phyloP scores from a whole-genome alignment of 2,329 filamentous ascomycete genomes.

The Fusarium verticillioides region DNA sequence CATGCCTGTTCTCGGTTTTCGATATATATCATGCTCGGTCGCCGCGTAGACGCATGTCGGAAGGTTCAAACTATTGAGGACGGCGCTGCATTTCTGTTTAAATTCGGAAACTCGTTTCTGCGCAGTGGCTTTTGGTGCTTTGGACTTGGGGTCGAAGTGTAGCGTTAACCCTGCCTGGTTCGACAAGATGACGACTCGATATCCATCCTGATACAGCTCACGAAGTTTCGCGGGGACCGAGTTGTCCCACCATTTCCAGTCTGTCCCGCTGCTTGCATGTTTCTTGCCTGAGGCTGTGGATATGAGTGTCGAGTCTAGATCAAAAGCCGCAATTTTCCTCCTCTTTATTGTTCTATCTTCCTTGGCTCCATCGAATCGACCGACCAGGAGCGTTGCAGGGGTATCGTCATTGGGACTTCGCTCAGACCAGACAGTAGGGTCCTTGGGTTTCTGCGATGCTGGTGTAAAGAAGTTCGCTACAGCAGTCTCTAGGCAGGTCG shows the following conservation, averaged over 20 bases:
- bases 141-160: constrained; percentile 75
- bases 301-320: constrained; percentile 89
- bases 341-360: constrained; percentile 50
- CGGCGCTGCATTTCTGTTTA: constrained; percentile 79
- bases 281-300: constrained; percentile 82
- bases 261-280: constrained; percentile 74
- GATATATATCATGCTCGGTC: constrained; percentile 81
- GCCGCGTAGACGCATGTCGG: constrained; percentile 88
- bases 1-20: constrained; percentile 91
- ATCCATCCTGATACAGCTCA: constrained; percentile 76
- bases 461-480: constrained; percentile 91
- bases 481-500: constrained; percentile 64
- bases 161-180: constrained; percentile 89
- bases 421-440: constrained; percentile 78
- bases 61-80: constrained; percentile 78
- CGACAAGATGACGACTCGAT: constrained; percentile 81
- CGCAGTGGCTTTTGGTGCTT: constrained; percentile 65
- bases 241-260: constrained; percentile 95
- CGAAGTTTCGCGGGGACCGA: constrained; percentile 75
- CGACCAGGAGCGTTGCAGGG: constrained; percentile 75
- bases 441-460: constrained; percentile 82
- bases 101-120: constrained; percentile 80
- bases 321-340: constrained; percentile 76
- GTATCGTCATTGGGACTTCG: constrained; percentile 62
- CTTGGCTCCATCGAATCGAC: constrained; percentile 69